Evolutionary conservation across 2,329 filamentous ascomycete genomes (phyloP), one percentile per base, ranked within the genome.

Genomic region (Pseudocercospora musae): DNA sequence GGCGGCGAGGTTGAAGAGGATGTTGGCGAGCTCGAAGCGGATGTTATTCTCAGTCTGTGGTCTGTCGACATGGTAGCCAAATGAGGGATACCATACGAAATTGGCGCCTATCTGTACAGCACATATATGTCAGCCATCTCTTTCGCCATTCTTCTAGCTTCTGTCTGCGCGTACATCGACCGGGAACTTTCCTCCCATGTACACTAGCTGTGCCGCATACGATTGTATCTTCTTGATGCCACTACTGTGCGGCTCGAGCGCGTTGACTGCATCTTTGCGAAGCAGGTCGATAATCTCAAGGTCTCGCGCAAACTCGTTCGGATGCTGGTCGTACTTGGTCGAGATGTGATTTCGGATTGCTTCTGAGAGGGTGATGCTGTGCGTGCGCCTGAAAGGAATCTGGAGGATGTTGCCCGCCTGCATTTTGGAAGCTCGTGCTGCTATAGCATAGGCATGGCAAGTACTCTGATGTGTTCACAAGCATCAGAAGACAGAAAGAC

Each of bases 311-410:
- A 99, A 99, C 89, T 96, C 96, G 77, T 97, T 92, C 33, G 95
- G 94, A 75, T 96, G 94, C 76, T 99, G 95, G 78, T 98, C 94
- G 88, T 98, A 98, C 83, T 98, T 97, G 77, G 87, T 89, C 65
- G 92, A 96, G 73, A 99, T 98, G 80, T 99, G 98, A 75, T 95
- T 89, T 68, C 91, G 92, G 75, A 99, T 92, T 55, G 92, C 90
- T 64, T 86, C 83, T 59, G 91, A 89, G 65, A 98, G 84, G 62
- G 89, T 89, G 44, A 96, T 82, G 61, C 89, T 84, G 67, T 90
- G 87, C 57, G 92, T 94, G 74, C 89, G 90, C 71, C 94, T 91
- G 78, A 98, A 98, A 8, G 94, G 93, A 66, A 96, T 83, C 74
- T 88, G 87, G 60, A 96, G 84, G 66, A 90, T 87, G 75, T 87